phyloP scores from a whole-genome alignment of 495 filamentous ascomycete species.

The Penicillium samsonianum region DNA sequence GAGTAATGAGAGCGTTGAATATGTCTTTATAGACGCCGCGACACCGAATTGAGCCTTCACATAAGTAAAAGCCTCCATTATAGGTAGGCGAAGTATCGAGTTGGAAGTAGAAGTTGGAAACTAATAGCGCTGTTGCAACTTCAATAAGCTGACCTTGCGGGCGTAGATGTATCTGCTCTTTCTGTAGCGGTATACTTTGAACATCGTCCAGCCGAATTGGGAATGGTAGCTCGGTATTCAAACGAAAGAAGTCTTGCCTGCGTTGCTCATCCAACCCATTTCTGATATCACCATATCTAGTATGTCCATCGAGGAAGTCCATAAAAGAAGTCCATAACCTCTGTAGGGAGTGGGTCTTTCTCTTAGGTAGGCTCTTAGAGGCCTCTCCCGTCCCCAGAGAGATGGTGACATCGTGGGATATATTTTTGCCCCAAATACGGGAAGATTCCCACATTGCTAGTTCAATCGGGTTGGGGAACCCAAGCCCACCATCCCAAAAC shows the following conservation, averaged over 20 bases:
- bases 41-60: slow-evolving; percentile 20
- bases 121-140: slow-evolving; percentile 17
- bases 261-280: slow-evolving; percentile 2
- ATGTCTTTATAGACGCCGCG: slow-evolving; percentile 13
- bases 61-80: slow-evolving; percentile 18
- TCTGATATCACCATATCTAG: slow-evolving; percentile 6
- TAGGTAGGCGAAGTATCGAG: slow-evolving; percentile 13
- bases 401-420: slow-evolving; percentile 23
- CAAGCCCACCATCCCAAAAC: slow-evolving; percentile 37
- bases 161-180: slow-evolving; percentile 13
- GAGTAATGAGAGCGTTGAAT: slow-evolving; percentile 11
- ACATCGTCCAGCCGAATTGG: slow-evolving; percentile 27
- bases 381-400: slow-evolving; percentile 31
- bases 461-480: slow-evolving; percentile 36
- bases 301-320: slow-evolving; percentile 23
- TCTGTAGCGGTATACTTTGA: slow-evolving; percentile 6
- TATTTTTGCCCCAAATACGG: slow-evolving; percentile 22
- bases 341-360: slow-evolving; percentile 17
- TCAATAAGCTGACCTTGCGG: slow-evolving; percentile 5
- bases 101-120: slow-evolving; percentile 26
- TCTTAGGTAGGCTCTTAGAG: not conserved
- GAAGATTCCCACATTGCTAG: slow-evolving; percentile 32
- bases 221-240: slow-evolving; percentile 25
- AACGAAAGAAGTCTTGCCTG: slow-evolving; percentile 24
- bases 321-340: slow-evolving; percentile 25